These are phyloP conservation scores for Beauveria varroae DNA, from an alignment of 2,329 filamentous ascomycete species.

Conservation along the genomic window DNA sequence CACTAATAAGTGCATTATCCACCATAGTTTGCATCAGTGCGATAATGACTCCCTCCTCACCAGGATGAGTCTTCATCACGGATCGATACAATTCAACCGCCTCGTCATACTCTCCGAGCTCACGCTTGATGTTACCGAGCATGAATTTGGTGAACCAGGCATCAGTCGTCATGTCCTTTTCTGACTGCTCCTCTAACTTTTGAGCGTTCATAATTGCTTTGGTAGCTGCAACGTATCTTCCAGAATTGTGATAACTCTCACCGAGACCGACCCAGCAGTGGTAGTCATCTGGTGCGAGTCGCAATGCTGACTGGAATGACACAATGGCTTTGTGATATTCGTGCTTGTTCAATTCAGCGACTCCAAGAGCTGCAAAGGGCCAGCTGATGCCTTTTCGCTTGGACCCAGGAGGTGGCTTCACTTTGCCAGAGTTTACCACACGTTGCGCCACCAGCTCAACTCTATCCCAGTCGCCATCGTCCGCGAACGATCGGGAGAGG, in stretches of 20 bases:
- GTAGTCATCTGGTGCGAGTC: constrained; percentile 79
- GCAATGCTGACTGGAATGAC: constrained; percentile 82
- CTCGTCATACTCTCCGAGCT: constrained; percentile 82
- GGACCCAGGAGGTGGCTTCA: constrained; percentile 81
- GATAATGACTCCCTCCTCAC: constrained; percentile 80
- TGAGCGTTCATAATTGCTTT: constrained; percentile 86
- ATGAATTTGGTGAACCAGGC: constrained; percentile 97
- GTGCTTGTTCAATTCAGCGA: constrained; percentile 90
- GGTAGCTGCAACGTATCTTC: constrained; percentile 86
- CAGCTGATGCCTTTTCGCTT: constrained; percentile 91
- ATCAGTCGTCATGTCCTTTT: constrained; percentile 50
- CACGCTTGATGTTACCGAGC: constrained; percentile 88
- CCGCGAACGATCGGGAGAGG: constrained; percentile 77
- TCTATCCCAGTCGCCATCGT: constrained; percentile 90
- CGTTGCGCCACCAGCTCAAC: constrained; percentile 89
- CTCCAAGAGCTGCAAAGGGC: constrained; percentile 89
- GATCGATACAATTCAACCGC: constrained; percentile 69
- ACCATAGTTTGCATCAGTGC: constrained; percentile 82
- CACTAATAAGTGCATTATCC: constrained; percentile 68
- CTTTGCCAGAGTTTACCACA: constrained; percentile 90
- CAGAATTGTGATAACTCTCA: constrained; percentile 95
- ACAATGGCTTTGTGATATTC: constrained; percentile 84
- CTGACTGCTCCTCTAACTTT: constrained; percentile 55
- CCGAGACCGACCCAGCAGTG: constrained; percentile 94
- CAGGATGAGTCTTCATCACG: constrained; percentile 59